Evolutionary conservation across 495 filamentous ascomycete species (phyloP), one percentile per base, ranked within the genome.

Genomic region (Aspergillus ellipticus): DNA sequence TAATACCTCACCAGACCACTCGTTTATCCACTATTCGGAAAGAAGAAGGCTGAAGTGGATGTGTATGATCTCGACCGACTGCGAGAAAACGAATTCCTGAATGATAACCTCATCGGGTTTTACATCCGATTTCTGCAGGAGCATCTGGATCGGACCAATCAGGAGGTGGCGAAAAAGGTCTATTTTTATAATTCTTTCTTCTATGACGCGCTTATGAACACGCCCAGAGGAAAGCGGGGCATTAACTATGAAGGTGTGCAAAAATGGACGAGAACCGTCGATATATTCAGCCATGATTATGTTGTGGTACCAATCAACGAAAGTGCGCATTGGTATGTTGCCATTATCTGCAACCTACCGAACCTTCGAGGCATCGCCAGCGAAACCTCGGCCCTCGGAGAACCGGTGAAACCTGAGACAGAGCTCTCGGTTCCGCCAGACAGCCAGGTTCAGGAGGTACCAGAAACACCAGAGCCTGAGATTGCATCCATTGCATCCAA

Each of bases 111-210:
- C 24, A 86, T 98, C 53, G 83, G 79, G 17, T 97, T 96, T 66
- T 95, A 93, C 61, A 78, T 96, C 33, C 83, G 83, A 24, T 89
- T 86, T 61, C 72, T 96, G 13, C 84, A 93, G 65, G 79, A 86
- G 55, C 70, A 83, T 49, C 73, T 87, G 42, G 74, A 84, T 47
- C 66, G 79, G 20, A 75, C 74, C 13, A 77, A 82, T 43, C 73
- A 79, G 0, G 79, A 82, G 16, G 64, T 83, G 35, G 79, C 84
- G 6, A 78, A 84, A 56, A 79, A 83, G 33, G 81, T 93, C 2
- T 92, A 94, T 67, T 87, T 96, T 57, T 89, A 92, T 74, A 97
- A 95, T 63, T 91, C 89, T 3, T 96, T 89, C 68, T 97, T 98
- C 72, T 96, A 89, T 62, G 82, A 82, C 21, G 85, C 85, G 5